A percentile compares a stretch with the other conserved stretches of the same genome.
Evolutionary conservation across 345 rosid genomes (phyloP).

Genomic region (Gossypium sturtianum): DNA sequence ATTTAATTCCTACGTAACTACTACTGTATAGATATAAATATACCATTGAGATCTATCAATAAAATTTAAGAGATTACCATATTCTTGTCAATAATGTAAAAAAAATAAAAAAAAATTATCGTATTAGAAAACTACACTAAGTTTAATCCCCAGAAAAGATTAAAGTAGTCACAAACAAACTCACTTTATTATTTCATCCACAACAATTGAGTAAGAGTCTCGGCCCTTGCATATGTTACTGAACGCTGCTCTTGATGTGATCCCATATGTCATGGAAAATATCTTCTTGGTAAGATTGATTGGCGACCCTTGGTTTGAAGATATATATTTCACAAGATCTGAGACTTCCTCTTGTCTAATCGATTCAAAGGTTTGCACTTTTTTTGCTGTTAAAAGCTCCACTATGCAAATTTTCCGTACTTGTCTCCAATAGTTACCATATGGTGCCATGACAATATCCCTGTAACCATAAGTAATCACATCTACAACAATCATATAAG

Average conservation of each 20-base stretch:
- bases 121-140: too few relatives aligned
- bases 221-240: not conserved
- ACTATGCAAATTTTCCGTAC: not conserved
- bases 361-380: not conserved
- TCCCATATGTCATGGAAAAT: not conserved
- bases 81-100: too few relatives aligned
- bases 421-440: not conserved
- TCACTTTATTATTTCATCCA: not conserved
- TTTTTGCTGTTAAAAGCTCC: not conserved
- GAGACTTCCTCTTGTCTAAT: not conserved
- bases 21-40: too few relatives aligned
- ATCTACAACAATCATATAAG: not conserved
- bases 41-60: too few relatives aligned
- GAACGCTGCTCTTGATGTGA: not conserved
- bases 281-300: not conserved
- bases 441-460: not conserved
- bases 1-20: too few relatives aligned
- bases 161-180: too few relatives aligned
- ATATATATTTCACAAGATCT: not conserved
- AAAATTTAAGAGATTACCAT: too few relatives aligned
- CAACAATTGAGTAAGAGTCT: not conserved
- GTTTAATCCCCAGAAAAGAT: too few relatives aligned
- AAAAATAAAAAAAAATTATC: too few relatives aligned
- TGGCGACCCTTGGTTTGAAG: not conserved
- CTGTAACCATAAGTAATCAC: not conserved